Percentiles rank a stretch among this genome's conserved stretches.
Conservation (phyloP, 2,329 filamentous ascomycete species). For the Colletotrichum tabaci region DNA sequence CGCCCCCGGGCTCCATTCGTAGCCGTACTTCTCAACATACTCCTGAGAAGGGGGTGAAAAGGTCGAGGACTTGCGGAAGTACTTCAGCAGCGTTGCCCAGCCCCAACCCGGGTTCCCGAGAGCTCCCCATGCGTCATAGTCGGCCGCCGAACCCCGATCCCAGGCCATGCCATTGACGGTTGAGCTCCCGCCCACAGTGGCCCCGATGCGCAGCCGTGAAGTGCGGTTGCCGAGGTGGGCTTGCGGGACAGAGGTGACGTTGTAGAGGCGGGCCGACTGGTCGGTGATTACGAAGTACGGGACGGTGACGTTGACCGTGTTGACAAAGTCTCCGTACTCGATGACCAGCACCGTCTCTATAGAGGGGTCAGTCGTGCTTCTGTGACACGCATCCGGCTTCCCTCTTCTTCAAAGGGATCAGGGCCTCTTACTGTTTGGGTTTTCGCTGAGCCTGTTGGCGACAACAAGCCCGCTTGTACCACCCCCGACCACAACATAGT, state of each 20-base stretch:
- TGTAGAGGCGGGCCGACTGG: slow-evolving; percentile 32
- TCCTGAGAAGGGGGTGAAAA: slow-evolving; percentile 43
- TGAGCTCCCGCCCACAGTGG: slow-evolving; percentile 49
- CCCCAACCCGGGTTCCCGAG: slow-evolving; percentile 56
- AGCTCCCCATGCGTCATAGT: slow-evolving; percentile 55
- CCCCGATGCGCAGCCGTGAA: slow-evolving; percentile 45
- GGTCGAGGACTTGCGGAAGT: slow-evolving; percentile 48
- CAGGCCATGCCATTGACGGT: slow-evolving; percentile 52
- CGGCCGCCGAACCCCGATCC: slow-evolving; percentile 46
- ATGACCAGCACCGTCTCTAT: slow-evolving; percentile 47
- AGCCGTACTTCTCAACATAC: slow-evolving; percentile 31
- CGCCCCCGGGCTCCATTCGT: slow-evolving; percentile 12
- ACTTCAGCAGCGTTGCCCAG: slow-evolving; percentile 51
- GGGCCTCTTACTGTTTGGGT: slow-evolving; percentile 44
- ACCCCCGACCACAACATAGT: slow-evolving; percentile 53
- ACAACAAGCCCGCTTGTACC: slow-evolving; percentile 55
- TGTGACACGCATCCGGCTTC: neutral
- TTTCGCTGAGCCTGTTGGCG: slow-evolving; percentile 54
- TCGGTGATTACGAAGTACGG: slow-evolving; percentile 44
- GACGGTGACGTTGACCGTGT: slow-evolving; percentile 45
- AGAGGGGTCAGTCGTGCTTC: neutral
- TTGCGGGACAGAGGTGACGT: slow-evolving; percentile 47
- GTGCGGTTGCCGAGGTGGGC: slow-evolving; percentile 44
- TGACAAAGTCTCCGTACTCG: slow-evolving; percentile 49
- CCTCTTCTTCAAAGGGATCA: accelerated